Evolutionary conservation across 2,329 filamentous ascomycete genomes (phyloP), one percentile per base, ranked within the genome.

Genomic region (Colletotrichum tofieldiae): DNA sequence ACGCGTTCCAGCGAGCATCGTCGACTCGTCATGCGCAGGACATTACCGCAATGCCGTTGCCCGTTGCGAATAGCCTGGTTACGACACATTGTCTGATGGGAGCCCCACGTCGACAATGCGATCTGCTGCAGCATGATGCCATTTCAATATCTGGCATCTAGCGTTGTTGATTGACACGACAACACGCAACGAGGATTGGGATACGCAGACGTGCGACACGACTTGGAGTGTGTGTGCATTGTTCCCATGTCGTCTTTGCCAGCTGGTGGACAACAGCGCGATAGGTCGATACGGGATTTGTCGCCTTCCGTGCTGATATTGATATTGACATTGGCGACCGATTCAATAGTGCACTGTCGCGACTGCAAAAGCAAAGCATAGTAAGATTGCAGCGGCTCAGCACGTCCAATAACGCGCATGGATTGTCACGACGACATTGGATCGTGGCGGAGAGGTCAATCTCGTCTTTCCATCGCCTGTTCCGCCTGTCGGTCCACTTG

Each of bases 401-500:
- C 45, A 54, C 43, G 32, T 49, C 45, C 52, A 63, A 55, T 55
- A 54, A 64, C 47, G 52, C 45, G 55, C 67, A 71, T 71, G 58
- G 51, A 71, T 68, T 67, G 65, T 68, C 69, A 63, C 69, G 32
- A 51, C 65, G 69, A 68, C 65, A 69, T 49, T 72, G 69, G 69
- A 69, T 64, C 65, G 52, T 69, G 60, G 69, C 69, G 65, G 65
- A 72, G 65, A 64, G 65, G 43, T 65, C 69, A 72, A 72, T 72
- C 61, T 72, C 69, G 65, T 64, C 69, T 72, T 69, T 72, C 60
- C 59, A 26, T 72, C 59, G 65, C 59, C 69, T 69, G 66, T 69
- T 69, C 63, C 59, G 59, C 69, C 59, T 64, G 65, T 54, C 45
- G 58, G 59, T 60, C 69, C 69, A 72, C 65, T 69, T n/a, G 52